Conservation (phyloP, 2,329 filamentous ascomycete species). For the Fusarium algeriense region DNA sequence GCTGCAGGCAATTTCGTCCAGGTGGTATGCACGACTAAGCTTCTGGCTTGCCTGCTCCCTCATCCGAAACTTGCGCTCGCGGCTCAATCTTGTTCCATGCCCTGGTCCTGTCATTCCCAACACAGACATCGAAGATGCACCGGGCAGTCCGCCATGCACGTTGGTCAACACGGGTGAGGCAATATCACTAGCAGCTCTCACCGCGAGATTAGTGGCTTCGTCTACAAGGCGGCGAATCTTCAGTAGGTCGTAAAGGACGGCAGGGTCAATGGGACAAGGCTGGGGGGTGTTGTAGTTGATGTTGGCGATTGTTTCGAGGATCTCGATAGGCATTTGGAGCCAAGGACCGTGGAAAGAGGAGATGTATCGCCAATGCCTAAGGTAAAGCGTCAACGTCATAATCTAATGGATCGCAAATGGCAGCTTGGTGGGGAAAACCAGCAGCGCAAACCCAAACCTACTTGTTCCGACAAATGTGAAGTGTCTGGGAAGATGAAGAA, state of each 20-base stretch:
- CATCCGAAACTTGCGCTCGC: constrained; percentile 82
- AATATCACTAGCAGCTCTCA: constrained; percentile 80
- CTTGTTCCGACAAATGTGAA: constrained; percentile 72
- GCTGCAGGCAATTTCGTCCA: constrained; percentile 86
- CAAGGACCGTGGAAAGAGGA: constrained; percentile 86
- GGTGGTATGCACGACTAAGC: constrained; percentile 79
- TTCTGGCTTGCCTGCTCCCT: constrained; percentile 84
- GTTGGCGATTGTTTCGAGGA: constrained; percentile 82
- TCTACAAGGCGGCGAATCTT: constrained; percentile 86
- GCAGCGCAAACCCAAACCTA: constrained; percentile 56
- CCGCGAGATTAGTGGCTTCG: constrained; percentile 81
- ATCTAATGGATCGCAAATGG: neutral
- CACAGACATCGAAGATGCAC: constrained; percentile 34
- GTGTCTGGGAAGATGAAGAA: constrained; percentile 25
- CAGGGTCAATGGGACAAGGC: constrained; percentile 82
- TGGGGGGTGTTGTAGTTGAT: constrained; percentile 82
- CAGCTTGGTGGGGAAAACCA: constrained; percentile 2
- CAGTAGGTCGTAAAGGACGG: constrained; percentile 84
- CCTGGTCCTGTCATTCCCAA: constrained; percentile 59
- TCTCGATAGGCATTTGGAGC: constrained; percentile 82
- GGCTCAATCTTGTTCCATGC: constrained; percentile 75
- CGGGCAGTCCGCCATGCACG: constrained; percentile 57
- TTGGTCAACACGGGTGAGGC: constrained; percentile 73
- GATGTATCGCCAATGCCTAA: constrained; percentile 86
- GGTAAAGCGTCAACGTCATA: constrained; percentile 27